phyloP scores from a whole-genome alignment of 2,329 filamentous ascomycete genomes.

The Ambrosiella cleistominuta region DNA sequence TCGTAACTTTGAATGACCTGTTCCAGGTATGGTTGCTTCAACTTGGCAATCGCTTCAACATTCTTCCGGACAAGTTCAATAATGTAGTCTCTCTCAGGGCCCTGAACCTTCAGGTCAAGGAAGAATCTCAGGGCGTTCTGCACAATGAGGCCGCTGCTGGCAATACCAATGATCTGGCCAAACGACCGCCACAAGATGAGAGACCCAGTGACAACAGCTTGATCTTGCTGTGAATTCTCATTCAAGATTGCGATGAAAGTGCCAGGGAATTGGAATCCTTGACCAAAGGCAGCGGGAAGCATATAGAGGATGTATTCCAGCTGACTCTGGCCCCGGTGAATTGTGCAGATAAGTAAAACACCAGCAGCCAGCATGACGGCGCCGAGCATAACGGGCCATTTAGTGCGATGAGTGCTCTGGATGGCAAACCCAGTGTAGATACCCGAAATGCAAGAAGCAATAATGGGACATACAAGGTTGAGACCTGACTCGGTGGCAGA shows the following conservation, averaged over 20 bases:
- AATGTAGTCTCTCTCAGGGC: slow-evolving; percentile 37
- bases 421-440: slow-evolving; percentile 45
- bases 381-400: slow-evolving; percentile 40
- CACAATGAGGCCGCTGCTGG: slow-evolving; percentile 51
- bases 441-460: slow-evolving; percentile 36
- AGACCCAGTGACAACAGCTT: slow-evolving; percentile 53
- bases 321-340: slow-evolving; percentile 34
- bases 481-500: slow-evolving; percentile 56
- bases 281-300: slow-evolving; percentile 37
- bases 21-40: slow-evolving; percentile 29
- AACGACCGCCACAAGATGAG: slow-evolving; percentile 54
- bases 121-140: slow-evolving; percentile 51
- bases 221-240: slow-evolving; percentile 39
- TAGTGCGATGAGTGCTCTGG: slow-evolving; percentile 39
- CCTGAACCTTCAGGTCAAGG: slow-evolving; percentile 40
- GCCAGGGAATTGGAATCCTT: slow-evolving; percentile 47
- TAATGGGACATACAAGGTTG: slow-evolving; percentile 46
- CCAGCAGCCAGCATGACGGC: slow-evolving; percentile 31
- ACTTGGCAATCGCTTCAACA: slow-evolving; percentile 33
- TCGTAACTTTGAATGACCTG: slow-evolving; percentile 40
- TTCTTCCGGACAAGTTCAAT: slow-evolving; percentile 33
- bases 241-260: slow-evolving; percentile 47
- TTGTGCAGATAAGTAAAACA: slow-evolving; percentile 28
- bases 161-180: slow-evolving; percentile 57
- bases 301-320: slow-evolving; percentile 38